phyloP scores from a whole-genome alignment of 805 yeast genomes.

The Myxozyma udenii region DNA sequence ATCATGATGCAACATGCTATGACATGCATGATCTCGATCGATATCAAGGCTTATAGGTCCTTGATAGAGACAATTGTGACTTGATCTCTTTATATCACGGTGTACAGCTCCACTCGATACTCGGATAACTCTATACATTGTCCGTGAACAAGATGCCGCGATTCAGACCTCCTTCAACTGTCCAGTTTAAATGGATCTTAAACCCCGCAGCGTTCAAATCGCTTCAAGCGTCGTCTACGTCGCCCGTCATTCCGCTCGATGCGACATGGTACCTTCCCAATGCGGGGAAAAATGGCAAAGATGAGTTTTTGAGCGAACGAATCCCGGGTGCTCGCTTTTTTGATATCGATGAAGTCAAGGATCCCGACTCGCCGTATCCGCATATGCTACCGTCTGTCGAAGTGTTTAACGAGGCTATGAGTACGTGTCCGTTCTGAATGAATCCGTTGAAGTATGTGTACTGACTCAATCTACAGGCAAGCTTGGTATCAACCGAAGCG shows the following conservation, averaged over 20 bases:
- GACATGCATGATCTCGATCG: too few species aligned
- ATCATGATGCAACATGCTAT: too few species aligned
- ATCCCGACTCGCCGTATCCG: constrained; percentile 63
- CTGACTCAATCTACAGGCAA: constrained; percentile 39
- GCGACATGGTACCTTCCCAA: constrained; percentile 93
- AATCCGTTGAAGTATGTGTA: neutral
- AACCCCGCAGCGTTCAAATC: constrained; percentile 15
- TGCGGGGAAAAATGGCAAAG: constrained; percentile 54
- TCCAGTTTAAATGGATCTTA: constrained; percentile 4
- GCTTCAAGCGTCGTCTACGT: constrained; percentile 12
- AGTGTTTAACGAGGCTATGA: constrained; percentile 51
- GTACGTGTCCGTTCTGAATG: constrained; percentile 4
- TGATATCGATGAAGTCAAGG: constrained; percentile 70
- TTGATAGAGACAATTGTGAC: too few species aligned
- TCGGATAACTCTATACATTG: too few species aligned
- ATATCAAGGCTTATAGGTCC: too few species aligned
- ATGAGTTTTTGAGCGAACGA: constrained; percentile 59
- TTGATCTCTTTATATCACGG: too few species aligned
- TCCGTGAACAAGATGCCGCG: constrained; percentile 7
- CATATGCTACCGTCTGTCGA: constrained; percentile 79
- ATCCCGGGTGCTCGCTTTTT: constrained; percentile 67
- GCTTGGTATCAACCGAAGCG: constrained; percentile 51
- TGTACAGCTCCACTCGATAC: too few species aligned
- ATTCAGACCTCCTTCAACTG: constrained; percentile 4
- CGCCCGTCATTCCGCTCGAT: constrained; percentile 59